phyloP scores from a whole-genome alignment of 2,329 filamentous ascomycete genomes.

The Clonostachys chloroleuca region DNA sequence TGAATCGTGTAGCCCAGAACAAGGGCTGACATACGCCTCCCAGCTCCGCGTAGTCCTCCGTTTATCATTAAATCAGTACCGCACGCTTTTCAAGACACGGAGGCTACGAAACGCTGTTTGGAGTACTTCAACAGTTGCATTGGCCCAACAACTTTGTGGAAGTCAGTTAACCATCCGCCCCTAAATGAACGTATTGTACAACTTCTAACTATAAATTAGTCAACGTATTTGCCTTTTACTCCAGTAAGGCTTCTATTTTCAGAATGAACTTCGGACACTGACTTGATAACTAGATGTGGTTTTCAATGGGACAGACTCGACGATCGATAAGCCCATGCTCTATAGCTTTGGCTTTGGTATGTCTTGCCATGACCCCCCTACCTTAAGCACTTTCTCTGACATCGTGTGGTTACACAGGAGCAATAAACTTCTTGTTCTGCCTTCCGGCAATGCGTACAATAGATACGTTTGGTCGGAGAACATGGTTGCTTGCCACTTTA shows the following conservation, averaged over 20 bases:
- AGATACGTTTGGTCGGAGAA: slow-evolving; percentile 28
- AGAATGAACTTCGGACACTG: slow-evolving; percentile 7
- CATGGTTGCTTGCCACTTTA: slow-evolving; percentile 28
- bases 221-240: slow-evolving; percentile 39
- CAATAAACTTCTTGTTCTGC: slow-evolving; percentile 21
- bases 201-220: slow-evolving; percentile 13
- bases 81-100: slow-evolving; percentile 5
- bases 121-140: slow-evolving; percentile 16
- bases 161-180: not conserved
- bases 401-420: not conserved
- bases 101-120: slow-evolving; percentile 11
- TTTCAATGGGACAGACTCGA: slow-evolving; percentile 11
- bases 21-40: not conserved
- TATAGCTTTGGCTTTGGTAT: slow-evolving; percentile 11
- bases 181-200: not conserved
- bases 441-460: slow-evolving; percentile 30
- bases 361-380: not conserved
- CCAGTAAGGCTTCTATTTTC: slow-evolving; percentile 15
- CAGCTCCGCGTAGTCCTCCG: not conserved
- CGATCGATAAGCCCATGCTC: slow-evolving; percentile 10
- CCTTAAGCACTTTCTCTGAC: too few species aligned
- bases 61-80: slow-evolving; percentile 10
- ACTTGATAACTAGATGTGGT: not conserved
- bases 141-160: slow-evolving; percentile 20
- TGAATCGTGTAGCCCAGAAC: too few species aligned